Base-by-base conservation (phyloP, 1,284 basidiomycete species). In the Tilletiopsis washingtonensis region DNA sequence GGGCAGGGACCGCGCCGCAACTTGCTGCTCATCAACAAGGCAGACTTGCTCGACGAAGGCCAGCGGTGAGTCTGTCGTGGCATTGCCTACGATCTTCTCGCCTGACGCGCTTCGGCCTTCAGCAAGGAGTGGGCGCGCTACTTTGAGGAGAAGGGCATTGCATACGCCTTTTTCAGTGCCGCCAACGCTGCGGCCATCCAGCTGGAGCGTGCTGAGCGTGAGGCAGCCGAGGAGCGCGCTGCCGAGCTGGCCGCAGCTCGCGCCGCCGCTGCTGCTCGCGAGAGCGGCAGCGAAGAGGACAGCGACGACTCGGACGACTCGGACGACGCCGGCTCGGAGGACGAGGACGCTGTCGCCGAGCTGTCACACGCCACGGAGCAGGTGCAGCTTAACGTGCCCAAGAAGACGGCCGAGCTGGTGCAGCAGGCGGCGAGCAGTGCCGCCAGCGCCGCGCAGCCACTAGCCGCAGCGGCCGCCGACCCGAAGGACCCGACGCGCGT, bases 91-190 rank as follows among this genome's bases (percentile, higher is more conserved):
- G 32, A n/a, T n/a, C n/a, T n/a, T n/a, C n/a, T n/a, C n/a, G n/a
- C n/a, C n/a, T n/a, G n/a, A n/a, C n/a, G n/a, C n/a, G n/a, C n/a
- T n/a, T n/a, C n/a, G n/a, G n/a, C n/a, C n/a, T n/a, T n/a, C n/a
- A n/a, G 73, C 77, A 49, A n/a, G n/a, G n/a, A n/a, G n/a, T 99
- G 94, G 94, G 93, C 93, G 24, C 84, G 91, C 64, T 90, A 94
- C 74, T 96, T 98, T 68, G 90, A 96, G 54, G 69, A 78, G 17
- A 79, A 88, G 63, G 81, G 81, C 5, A 81, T 97, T 43, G 79
- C 79, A 53, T 97, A 89, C 67, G 91, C 89, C 0, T 99, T 98
- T 75, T 98, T 94, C 79, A 98, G 93, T 25, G 94, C 94, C 4
- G 81, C 85, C 11, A 85, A 90, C 75, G 90, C 90, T 12, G 80